A percentile compares a stretch with the other conserved stretches of the same genome.
Conservation (phyloP, 768 basidiomycete genomes). For the Chalciporus sphaerocephalus region DNA sequence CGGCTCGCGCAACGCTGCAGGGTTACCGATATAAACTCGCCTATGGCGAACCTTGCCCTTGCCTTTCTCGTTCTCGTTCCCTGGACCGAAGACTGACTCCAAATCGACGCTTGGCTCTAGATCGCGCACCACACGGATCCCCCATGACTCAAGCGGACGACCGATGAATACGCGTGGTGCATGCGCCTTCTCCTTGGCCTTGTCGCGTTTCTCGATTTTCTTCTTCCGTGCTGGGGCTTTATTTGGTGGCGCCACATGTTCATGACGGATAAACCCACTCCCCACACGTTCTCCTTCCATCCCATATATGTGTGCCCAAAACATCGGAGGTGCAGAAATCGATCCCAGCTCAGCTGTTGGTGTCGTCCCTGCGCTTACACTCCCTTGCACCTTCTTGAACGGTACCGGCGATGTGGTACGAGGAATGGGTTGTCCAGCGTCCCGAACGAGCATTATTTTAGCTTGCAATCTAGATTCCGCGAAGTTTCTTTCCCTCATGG, state of each 20-base stretch:
- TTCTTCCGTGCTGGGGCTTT: neutral
- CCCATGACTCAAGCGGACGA: conserved; percentile 21
- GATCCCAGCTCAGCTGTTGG: conserved; percentile 3
- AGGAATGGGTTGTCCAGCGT: neutral
- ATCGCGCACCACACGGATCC: conserved; percentile 18
- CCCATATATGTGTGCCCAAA: conserved; percentile 35
- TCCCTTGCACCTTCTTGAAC: neutral
- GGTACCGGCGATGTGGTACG: neutral
- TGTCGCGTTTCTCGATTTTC: neutral
- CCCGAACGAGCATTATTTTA: conserved; percentile 24
- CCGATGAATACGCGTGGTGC: conserved; percentile 26
- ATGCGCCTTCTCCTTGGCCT: neutral
- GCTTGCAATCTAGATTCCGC: conserved; percentile 20
- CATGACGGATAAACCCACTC: conserved; percentile 21
- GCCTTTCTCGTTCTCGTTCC: neutral
- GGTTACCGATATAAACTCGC: conserved; percentile 22
- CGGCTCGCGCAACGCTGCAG: conserved; percentile 13
- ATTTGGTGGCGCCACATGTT: neutral
- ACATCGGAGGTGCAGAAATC: conserved; percentile 7
- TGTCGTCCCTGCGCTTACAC: neutral
- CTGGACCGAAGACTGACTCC: neutral
- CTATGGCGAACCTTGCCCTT: neutral
- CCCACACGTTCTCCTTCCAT: conserved; percentile 28
- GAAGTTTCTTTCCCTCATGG: conserved; percentile 25
- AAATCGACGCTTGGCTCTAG: conserved; percentile 16